These are phyloP conservation scores for Rubia balearica DNA, from an alignment of 305 asterid genomes.

Conservation along the genomic window DNA sequence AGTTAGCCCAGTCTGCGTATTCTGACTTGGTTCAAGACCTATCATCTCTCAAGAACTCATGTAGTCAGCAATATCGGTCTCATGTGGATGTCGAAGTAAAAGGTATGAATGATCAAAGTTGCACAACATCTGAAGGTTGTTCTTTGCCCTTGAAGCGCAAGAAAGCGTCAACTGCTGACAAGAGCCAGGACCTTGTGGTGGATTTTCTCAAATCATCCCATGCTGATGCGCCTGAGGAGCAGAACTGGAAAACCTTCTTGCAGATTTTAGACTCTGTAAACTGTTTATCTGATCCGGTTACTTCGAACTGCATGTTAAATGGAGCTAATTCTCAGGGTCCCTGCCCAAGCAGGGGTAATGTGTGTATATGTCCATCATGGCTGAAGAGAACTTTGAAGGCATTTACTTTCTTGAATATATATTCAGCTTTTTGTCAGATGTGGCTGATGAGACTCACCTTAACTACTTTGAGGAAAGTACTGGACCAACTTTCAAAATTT, in stretches of 20 bases:
- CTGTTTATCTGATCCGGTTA: conserved; percentile 50
- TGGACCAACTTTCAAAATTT: conserved; percentile 42
- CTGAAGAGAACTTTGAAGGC: conserved; percentile 54
- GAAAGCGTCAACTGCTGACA: conserved; percentile 28
- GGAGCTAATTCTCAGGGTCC: conserved; percentile 28
- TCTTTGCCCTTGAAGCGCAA: conserved; percentile 30
- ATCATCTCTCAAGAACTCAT: conserved; percentile 32
- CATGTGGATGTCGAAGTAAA: conserved; percentile 24
- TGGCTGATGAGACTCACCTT: conserved; percentile 34
- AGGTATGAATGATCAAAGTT: conserved; percentile 24
- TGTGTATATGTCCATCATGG: conserved; percentile 71
- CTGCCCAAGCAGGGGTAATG: conserved; percentile 23
- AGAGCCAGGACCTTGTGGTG: conserved; percentile 35
- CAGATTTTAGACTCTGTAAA: conserved; percentile 42
- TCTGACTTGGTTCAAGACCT: conserved; percentile 69
- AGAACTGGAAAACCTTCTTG: conserved; percentile 32
- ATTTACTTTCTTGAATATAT: conserved; percentile 52
- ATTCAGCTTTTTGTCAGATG: conserved; percentile 58
- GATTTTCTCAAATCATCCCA: conserved; percentile 37
- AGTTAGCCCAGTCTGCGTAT: conserved; percentile 60
- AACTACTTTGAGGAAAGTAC: conserved; percentile 33
- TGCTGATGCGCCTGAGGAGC: conserved; percentile 37
- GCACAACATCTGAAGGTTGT: conserved; percentile 17
- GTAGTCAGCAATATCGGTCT: conserved; percentile 25
- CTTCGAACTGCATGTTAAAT: conserved; percentile 46